Conservation (phyloP, 2,329 filamentous ascomycete genomes). For the Aspergillus carbonarius region DNA sequence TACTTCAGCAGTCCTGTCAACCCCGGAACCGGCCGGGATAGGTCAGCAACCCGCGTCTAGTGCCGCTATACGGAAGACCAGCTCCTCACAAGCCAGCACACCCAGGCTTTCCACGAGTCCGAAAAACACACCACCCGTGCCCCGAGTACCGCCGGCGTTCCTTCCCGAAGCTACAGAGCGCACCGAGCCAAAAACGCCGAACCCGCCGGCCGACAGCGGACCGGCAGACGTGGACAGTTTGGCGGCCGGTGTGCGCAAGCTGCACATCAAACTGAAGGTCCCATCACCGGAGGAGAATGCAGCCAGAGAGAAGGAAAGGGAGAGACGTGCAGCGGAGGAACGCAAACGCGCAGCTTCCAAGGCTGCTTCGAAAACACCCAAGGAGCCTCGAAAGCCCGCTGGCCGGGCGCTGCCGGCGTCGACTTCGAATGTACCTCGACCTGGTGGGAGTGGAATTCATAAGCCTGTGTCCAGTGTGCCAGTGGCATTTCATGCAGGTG, state of each 20-base stretch:
- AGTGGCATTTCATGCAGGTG: background rate
- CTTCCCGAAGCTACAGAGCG: slow-evolving; percentile 5
- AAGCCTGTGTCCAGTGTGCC: slow-evolving; percentile 7
- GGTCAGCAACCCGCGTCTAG: slow-evolving; percentile 14
- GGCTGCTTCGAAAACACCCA: slow-evolving; percentile 18
- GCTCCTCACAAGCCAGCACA: slow-evolving; percentile 48
- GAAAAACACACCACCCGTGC: slow-evolving; percentile 42
- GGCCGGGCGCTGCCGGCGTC: slow-evolving; percentile 5
- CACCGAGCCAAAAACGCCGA: background rate
- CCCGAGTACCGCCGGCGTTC: slow-evolving; percentile 42
- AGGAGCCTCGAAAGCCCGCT: slow-evolving; percentile 32
- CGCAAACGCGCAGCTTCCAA: slow-evolving; percentile 36
- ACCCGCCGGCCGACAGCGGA: background rate
- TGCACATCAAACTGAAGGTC: slow-evolving; percentile 58
- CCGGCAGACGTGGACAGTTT: slow-evolving; percentile 49
- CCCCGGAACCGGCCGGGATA: slow-evolving; percentile 4
- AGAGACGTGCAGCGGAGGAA: slow-evolving; percentile 46
- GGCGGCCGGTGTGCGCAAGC: slow-evolving; percentile 53
- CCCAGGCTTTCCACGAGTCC: slow-evolving; percentile 37
- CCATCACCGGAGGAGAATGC: slow-evolving; percentile 59
- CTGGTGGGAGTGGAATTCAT: slow-evolving; percentile 3
- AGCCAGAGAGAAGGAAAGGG: slow-evolving; percentile 50
- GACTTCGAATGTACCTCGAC: slow-evolving; percentile 8
- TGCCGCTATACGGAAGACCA: slow-evolving; percentile 59
- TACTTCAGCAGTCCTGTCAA: background rate